Percentiles rank a stretch among this genome's conserved stretches.
Evolutionary conservation across 805 yeast genomes (phyloP).

Genomic region (Candida nemodendra): DNA sequence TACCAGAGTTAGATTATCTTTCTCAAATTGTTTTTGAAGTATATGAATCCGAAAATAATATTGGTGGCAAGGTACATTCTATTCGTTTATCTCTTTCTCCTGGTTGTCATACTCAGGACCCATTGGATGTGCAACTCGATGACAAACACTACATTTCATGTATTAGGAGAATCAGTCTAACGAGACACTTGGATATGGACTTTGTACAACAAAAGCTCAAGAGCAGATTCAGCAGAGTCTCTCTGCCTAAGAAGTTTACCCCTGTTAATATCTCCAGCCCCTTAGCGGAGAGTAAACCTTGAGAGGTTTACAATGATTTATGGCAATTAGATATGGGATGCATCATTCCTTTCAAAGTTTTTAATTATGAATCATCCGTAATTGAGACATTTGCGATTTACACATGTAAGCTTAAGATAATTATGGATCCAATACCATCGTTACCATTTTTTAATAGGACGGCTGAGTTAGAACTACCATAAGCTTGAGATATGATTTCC

Average conservation of each 20-base stretch:
- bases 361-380: no score
- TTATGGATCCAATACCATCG: no score
- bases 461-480: no score
- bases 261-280: slow-evolving; percentile 81
- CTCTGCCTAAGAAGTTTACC: slow-evolving; percentile 85
- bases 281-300: slow-evolving; percentile 20
- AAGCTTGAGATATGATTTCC: slow-evolving; percentile 37
- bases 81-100: slow-evolving; percentile 91
- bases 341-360: no score
- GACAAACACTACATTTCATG: slow-evolving; percentile 96
- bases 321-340: no score
- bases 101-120: slow-evolving; percentile 98
- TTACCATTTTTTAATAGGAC: no score
- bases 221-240: slow-evolving; percentile 81
- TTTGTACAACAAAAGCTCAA: slow-evolving; percentile 78
- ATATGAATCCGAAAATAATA: slow-evolving; percentile 73
- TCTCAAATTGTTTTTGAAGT: slow-evolving; percentile 94
- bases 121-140: slow-evolving; percentile 93
- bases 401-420: no score
- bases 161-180: slow-evolving; percentile 84
- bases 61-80: slow-evolving; percentile 78
- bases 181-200: slow-evolving; percentile 91
- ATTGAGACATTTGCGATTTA: no score
- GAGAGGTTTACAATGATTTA: no score
- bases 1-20: slow-evolving; percentile 93